Evolutionary conservation across 306 rosid genomes (phyloP).

Genomic region (Vigna unguiculata): DNA sequence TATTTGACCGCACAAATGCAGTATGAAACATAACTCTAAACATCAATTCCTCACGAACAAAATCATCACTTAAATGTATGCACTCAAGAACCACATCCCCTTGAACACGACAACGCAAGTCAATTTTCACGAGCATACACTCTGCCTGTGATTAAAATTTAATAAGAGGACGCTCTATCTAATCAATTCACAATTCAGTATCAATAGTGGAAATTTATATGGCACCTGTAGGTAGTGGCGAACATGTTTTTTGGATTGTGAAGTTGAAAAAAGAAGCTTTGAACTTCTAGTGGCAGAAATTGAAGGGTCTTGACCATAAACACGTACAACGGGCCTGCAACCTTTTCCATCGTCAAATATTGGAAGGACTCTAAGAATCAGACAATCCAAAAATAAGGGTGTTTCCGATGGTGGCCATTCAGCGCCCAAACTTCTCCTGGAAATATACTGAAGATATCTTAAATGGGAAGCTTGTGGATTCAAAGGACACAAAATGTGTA

Average conservation of each 20-base stretch:
- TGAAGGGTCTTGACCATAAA: slow-evolving; percentile 89
- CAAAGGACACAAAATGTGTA: slow-evolving; percentile 77
- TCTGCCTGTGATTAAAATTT: slow-evolving; percentile 82
- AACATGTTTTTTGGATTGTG: slow-evolving; percentile 59
- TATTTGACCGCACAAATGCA: slow-evolving; percentile 87
- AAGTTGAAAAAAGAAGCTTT: slow-evolving; percentile 83
- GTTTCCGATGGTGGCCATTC: slow-evolving; percentile 95
- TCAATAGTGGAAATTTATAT: slow-evolving; percentile 42
- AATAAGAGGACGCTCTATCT: slow-evolving; percentile 52
- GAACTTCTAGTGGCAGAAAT: slow-evolving; percentile 77
- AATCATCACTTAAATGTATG: slow-evolving; percentile 80
- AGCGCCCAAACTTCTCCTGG: slow-evolving; percentile 84
- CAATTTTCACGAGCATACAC: slow-evolving; percentile 84
- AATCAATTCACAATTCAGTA: slow-evolving; percentile 42
- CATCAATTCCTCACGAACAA: slow-evolving; percentile 74
- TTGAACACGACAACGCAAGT: slow-evolving; percentile 84
- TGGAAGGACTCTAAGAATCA: slow-evolving; percentile 86
- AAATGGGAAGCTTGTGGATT: slow-evolving; percentile 97
- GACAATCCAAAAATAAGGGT: slow-evolving; percentile 80
- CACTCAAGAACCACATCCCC: slow-evolving; percentile 98
- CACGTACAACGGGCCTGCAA: slow-evolving; percentile 82
- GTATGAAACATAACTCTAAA: slow-evolving; percentile 93
- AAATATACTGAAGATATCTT: slow-evolving; percentile 97
- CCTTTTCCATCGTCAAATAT: slow-evolving; percentile 79
- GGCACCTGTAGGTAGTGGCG: slow-evolving; percentile 85